phyloP scores from a whole-genome alignment of 139 green algal genomes.

The Gonium pectorale region DNA sequence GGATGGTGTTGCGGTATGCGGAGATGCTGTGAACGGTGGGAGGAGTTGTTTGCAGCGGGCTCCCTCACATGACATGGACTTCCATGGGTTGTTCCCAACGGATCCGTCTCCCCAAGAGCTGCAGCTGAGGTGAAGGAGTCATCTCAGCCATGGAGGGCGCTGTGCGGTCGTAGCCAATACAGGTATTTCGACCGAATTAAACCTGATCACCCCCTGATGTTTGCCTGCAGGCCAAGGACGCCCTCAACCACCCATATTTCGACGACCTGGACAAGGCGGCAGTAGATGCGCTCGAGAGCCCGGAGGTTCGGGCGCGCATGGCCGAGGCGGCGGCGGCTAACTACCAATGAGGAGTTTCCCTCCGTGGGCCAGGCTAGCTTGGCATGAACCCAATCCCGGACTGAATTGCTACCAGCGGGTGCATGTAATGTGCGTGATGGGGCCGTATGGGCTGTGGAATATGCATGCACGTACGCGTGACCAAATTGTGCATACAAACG shows the following conservation, averaged over 20 bases:
- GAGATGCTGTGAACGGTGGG: too few species aligned
- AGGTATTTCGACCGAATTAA: too few species aligned
- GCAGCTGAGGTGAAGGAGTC: too few species aligned
- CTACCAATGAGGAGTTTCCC: not conserved
- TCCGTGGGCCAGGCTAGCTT: not conserved
- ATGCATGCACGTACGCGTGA: not conserved
- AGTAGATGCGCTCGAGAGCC: slow-evolving; percentile 84
- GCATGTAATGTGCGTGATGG: not conserved
- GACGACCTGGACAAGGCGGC: slow-evolving; percentile 82
- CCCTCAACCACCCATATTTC: slow-evolving; percentile 96
- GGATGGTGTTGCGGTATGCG: too few species aligned
- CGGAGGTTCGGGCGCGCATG: slow-evolving; percentile 50
- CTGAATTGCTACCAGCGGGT: not conserved
- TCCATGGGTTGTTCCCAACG: too few species aligned
- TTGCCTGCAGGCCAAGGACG: slow-evolving; percentile 88
- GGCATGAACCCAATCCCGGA: not conserved
- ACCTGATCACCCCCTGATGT: too few species aligned
- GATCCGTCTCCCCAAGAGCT: too few species aligned
- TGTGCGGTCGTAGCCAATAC: too few species aligned
- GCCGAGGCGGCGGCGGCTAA: slow-evolving; percentile 31
- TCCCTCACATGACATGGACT: too few species aligned
- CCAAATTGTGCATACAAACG: not conserved
- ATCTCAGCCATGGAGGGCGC: too few species aligned
- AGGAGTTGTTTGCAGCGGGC: too few species aligned
- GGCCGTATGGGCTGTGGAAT: not conserved